Evolutionary conservation across 345 rosid species (phyloP).

Genomic region (Leavenworthia alabamica): DNA sequence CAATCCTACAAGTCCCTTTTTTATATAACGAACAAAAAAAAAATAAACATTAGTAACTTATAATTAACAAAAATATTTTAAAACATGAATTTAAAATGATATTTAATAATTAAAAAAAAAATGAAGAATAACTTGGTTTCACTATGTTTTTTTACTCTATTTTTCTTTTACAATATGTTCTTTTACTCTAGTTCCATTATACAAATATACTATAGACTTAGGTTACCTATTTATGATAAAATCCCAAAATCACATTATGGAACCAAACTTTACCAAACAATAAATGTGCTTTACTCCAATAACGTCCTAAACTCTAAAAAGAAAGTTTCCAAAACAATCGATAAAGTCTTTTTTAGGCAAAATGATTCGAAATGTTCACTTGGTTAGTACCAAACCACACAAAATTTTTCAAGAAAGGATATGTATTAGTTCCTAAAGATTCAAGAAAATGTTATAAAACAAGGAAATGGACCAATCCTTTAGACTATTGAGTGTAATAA

Average conservation of each 20-base stretch:
- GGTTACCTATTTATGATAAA: slow-evolving; percentile 23
- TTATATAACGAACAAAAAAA: too few relatives aligned
- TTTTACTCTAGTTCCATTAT: slow-evolving; percentile 24
- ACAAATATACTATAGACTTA: slow-evolving; percentile 6
- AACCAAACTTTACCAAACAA: slow-evolving; percentile 23
- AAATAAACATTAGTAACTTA: slow-evolving; percentile 13
- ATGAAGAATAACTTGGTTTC: neutral
- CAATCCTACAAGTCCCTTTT: slow-evolving; percentile 77
- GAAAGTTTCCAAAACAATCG: neutral
- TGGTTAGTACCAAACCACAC: slow-evolving; percentile 6
- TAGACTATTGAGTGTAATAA: neutral
- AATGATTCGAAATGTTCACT: slow-evolving; percentile 2
- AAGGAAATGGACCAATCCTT: too few relatives aligned
- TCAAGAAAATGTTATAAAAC: too few relatives aligned
- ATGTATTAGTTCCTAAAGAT: neutral
- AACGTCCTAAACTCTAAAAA: slow-evolving; percentile 12
- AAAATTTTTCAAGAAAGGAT: slow-evolving; percentile 13
- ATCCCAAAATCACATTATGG: slow-evolving; percentile 12
- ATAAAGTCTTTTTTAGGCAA: neutral
- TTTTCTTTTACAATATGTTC: too few relatives aligned
- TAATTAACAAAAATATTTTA: neutral
- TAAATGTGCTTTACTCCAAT: too few relatives aligned
- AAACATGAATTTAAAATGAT: neutral
- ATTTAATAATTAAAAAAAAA: neutral
- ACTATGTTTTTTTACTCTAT: too few relatives aligned